A percentile compares a stretch with the other conserved stretches of the same genome.
Conservation (phyloP, 2,329 filamentous ascomycete genomes). For the Penicillium corylophilum region DNA sequence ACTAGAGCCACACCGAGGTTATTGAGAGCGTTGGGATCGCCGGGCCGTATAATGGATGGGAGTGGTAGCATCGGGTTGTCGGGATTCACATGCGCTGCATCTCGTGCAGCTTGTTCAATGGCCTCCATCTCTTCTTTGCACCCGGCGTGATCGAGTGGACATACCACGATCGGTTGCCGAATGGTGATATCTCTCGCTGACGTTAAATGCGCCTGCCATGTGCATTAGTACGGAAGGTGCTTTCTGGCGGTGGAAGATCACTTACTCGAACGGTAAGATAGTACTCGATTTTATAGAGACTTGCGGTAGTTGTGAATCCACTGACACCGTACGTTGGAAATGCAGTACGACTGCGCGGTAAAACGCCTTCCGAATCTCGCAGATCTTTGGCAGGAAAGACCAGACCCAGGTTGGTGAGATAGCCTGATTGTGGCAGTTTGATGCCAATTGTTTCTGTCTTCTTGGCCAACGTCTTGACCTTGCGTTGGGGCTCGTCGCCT, state of each 20-base stretch:
- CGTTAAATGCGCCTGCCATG: slow-evolving; percentile 74
- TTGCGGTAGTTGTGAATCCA: slow-evolving; percentile 91
- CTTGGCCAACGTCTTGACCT: slow-evolving; percentile 81
- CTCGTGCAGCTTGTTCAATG: slow-evolving; percentile 92
- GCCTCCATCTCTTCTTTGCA: slow-evolving; percentile 99
- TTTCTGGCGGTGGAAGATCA: background rate
- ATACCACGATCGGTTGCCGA: slow-evolving; percentile 91
- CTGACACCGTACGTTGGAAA: slow-evolving; percentile 87
- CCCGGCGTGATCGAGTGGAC: slow-evolving; percentile 87
- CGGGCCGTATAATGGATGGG: slow-evolving; percentile 74
- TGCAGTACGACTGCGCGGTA: slow-evolving; percentile 78
- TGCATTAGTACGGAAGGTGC: slow-evolving; percentile 11
- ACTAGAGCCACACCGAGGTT: slow-evolving; percentile 63
- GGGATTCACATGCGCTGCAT: slow-evolving; percentile 81
- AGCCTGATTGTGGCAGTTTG: slow-evolving; percentile 86
- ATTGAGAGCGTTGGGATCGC: slow-evolving; percentile 64
- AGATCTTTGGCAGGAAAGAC: slow-evolving; percentile 89
- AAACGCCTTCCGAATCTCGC: slow-evolving; percentile 80
- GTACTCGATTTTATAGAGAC: slow-evolving; percentile 97
- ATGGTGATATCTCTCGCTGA: slow-evolving; percentile 84
- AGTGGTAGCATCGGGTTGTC: slow-evolving; percentile 93
- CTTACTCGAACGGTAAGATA: slow-evolving; percentile 87
- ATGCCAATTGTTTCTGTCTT: slow-evolving; percentile 77
- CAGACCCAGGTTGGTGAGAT: slow-evolving; percentile 86
- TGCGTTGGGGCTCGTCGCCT: slow-evolving; percentile 89